A percentile compares a stretch with the other conserved stretches of the same genome.
Evolutionary conservation across 2,329 filamentous ascomycete species (phyloP).

Genomic region (Cryphonectria japonica): DNA sequence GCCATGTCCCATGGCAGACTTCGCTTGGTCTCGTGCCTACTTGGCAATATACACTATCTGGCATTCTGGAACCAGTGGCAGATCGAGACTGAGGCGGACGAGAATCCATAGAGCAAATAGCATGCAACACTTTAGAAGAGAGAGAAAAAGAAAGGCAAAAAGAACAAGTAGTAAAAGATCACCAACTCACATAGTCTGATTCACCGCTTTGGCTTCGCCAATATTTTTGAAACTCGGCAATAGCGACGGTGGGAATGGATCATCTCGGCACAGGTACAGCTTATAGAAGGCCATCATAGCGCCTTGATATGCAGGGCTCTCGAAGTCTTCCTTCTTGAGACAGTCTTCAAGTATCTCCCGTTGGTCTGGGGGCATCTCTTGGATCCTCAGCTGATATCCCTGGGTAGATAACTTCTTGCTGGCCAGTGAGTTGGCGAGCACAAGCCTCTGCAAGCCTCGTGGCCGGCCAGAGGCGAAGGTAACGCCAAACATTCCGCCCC

Average conservation of each 20-base stretch:
- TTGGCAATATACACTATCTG: background rate
- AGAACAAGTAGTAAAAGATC: background rate
- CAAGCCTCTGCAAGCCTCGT: constrained; percentile 33
- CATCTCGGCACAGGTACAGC: constrained; percentile 15
- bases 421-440: constrained; percentile 37
- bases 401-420: constrained; percentile 33
- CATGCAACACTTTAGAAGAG: background rate
- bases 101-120: background rate
- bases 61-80: background rate
- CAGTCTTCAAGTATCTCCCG: constrained; percentile 1
- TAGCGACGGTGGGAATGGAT: constrained; percentile 1
- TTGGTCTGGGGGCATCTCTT: constrained; percentile 10
- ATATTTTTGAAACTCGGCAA: constrained; percentile 11
- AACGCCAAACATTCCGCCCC: constrained; percentile 14
- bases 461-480: constrained; percentile 15
- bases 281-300: constrained; percentile 18
- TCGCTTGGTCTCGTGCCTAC: background rate
- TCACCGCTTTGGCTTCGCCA: constrained; percentile 5
- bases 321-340: background rate
- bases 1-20: background rate
- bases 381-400: constrained; percentile 7
- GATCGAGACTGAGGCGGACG: background rate
- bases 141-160: background rate
- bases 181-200: constrained; percentile 17
- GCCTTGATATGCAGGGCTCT: constrained; percentile 9